Evolutionary conservation across 805 yeast species (phyloP), one percentile per base, ranked within the genome.

Genomic region (Sugiyamaella mastotermitis): DNA sequence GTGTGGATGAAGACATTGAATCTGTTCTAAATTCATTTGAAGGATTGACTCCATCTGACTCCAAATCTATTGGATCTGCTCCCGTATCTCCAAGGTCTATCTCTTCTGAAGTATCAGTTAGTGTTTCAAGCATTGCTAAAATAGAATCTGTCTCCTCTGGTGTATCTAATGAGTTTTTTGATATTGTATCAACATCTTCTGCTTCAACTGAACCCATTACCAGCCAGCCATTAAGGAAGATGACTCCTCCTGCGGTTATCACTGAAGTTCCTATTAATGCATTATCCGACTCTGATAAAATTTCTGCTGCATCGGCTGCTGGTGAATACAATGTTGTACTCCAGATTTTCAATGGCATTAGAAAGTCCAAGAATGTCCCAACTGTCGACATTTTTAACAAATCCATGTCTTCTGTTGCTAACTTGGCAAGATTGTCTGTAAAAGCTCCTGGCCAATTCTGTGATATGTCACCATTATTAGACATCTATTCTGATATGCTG

Each of bases 401-500:
- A n/a, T 23, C 11, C 10, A 10, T 23, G 10, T 23, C 10, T 10
- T 10, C n/a, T 10, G 26, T 23, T 10, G 10, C 26, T 23, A 10
- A n/a, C 11, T 10, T 18, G 39, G 9, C 15, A 35, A 13, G 24
- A n/a, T 18, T 18, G 31, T 26, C n/a, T n/a, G n/a, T n/a, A n/a
- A n/a, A n/a, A n/a, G n/a, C n/a, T n/a, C n/a, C n/a, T n/a, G n/a
- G n/a, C n/a, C n/a, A n/a, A n/a, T n/a, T n/a, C n/a, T n/a, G n/a
- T n/a, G n/a, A n/a, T n/a, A n/a, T n/a, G n/a, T n/a, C n/a, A n/a
- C 45, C 50, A 3, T 42, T 56, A 9, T 40, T 60, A 8, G 53
- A 56, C 25, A 50, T 51, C 3, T 60, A 56, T 40, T 47, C 55
- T 32, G 48, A 46, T 17, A 43, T 56, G 46, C 46, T 60, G 2